A percentile compares a stretch with the other conserved stretches of the same genome.
phyloP scores from a whole-genome alignment of 1,139 yeast species.

The Kurtzmaniella quercitrusa region DNA sequence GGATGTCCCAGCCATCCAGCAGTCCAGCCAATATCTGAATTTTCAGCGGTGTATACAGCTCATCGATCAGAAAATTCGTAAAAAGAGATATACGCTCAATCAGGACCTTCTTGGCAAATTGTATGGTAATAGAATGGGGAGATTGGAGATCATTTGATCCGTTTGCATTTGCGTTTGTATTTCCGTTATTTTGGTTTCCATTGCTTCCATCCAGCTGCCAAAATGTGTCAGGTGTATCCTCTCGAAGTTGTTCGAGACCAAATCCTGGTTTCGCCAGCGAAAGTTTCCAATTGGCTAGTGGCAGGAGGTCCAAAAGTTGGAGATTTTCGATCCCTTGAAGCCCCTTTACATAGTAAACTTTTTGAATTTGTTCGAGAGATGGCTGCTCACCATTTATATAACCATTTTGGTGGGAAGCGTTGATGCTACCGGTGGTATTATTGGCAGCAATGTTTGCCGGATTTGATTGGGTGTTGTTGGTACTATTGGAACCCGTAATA shows the following conservation, averaged over 20 bases:
- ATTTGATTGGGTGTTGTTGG: not conserved
- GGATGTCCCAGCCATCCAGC: slow-evolving; percentile 74
- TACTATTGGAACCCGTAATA: slow-evolving; percentile 1
- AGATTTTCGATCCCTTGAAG: slow-evolving; percentile 52
- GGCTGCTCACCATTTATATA: slow-evolving; percentile 20
- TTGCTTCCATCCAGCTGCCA: slow-evolving; percentile 94
- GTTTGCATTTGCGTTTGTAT: slow-evolving; percentile 17
- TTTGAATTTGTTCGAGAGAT: slow-evolving; percentile 35
- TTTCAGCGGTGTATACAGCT: slow-evolving; percentile 85
- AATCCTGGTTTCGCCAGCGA: slow-evolving; percentile 73
- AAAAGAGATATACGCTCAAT: slow-evolving; percentile 70
- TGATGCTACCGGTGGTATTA: slow-evolving; percentile 1
- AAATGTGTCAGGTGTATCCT: slow-evolving; percentile 67
- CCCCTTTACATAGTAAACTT: slow-evolving; percentile 44
- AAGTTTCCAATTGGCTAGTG: slow-evolving; percentile 80
- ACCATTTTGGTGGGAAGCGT: not conserved
- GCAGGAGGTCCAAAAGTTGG: slow-evolving; percentile 71
- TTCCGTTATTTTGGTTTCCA: slow-evolving; percentile 22
- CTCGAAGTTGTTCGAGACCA: slow-evolving; percentile 67
- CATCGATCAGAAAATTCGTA: slow-evolving; percentile 67
- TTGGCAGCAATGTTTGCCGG: not conserved
- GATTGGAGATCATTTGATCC: slow-evolving; percentile 45
- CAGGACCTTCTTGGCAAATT: slow-evolving; percentile 74
- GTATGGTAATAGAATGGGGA: slow-evolving; percentile 81
- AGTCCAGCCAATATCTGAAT: slow-evolving; percentile 76